Conservation (phyloP, 2,329 filamentous ascomycete genomes). For the Phialophora verrucosa region DNA sequence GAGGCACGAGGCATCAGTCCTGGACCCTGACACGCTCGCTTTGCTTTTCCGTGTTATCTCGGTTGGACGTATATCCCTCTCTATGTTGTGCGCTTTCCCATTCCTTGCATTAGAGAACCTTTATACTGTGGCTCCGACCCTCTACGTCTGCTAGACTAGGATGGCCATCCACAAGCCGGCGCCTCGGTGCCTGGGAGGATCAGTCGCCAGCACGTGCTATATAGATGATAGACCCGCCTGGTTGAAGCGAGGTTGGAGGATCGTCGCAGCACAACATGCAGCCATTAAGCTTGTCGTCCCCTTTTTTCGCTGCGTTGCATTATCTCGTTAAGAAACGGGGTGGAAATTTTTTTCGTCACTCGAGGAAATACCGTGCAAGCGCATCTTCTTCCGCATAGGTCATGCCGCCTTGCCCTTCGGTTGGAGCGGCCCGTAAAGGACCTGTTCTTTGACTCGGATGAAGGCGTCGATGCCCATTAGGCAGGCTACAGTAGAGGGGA, state of each 20-base stretch:
- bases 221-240: background rate
- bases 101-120: no score
- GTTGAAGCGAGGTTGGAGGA: background rate
- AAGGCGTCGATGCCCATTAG: slow-evolving; percentile 50
- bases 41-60: background rate
- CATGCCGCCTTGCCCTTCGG: background rate
- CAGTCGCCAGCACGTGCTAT: background rate
- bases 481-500: slow-evolving; percentile 41
- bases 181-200: background rate
- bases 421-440: slow-evolving; percentile 15
- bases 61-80: no score
- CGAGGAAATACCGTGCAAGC: background rate
- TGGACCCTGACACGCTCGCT: background rate
- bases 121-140: background rate
- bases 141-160: background rate
- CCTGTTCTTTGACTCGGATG: slow-evolving; percentile 40
- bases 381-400: background rate
- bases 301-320: background rate
- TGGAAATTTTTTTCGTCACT: background rate
- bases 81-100: no score
- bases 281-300: background rate
- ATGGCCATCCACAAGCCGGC: background rate
- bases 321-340: background rate
- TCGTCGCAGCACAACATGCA: background rate
- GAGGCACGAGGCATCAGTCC: background rate